Conservation (phyloP, 768 basidiomycete genomes). For the Chalciporus pseudorubinellus region DNA sequence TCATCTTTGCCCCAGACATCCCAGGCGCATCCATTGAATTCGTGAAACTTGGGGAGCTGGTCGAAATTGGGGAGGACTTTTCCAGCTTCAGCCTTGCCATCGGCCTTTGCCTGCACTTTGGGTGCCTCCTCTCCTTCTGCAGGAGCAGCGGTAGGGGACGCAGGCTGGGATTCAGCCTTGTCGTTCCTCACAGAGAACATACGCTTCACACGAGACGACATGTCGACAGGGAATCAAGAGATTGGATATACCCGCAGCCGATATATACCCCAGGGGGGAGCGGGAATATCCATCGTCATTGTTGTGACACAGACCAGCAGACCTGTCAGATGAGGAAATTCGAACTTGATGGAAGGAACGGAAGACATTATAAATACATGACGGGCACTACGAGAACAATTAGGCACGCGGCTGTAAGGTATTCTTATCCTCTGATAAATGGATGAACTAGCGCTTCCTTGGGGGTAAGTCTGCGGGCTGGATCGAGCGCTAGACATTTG, state of each 20-base stretch:
- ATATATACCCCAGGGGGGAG: slow-evolving; percentile 4
- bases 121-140: too few species aligned
- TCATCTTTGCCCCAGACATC: slow-evolving; percentile 64
- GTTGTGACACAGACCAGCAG: slow-evolving; percentile 8
- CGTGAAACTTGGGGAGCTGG: slow-evolving; percentile 43
- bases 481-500: slow-evolving; percentile 86
- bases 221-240: slow-evolving; percentile 4
- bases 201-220: slow-evolving; percentile 15
- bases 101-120: not conserved
- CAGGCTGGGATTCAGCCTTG: slow-evolving; percentile 9
- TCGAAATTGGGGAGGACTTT: slow-evolving; percentile 45
- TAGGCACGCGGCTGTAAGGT: slow-evolving; percentile 11
- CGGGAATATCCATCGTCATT: not conserved
- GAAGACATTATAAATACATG: slow-evolving; percentile 5
- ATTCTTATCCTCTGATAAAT: slow-evolving; percentile 63
- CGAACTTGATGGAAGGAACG: slow-evolving; percentile 2
- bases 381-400: slow-evolving; percentile 7
- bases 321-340: slow-evolving; percentile 13
- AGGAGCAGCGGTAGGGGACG: not conserved
- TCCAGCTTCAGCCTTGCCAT: not conserved
- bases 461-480: slow-evolving; percentile 81
- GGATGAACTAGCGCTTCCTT: slow-evolving; percentile 86
- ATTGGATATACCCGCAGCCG: not conserved
- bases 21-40: slow-evolving; percentile 63
- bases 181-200: slow-evolving; percentile 13